phyloP scores from a whole-genome alignment of 2,329 filamentous ascomycete species.

The Talaromyces piceae region DNA sequence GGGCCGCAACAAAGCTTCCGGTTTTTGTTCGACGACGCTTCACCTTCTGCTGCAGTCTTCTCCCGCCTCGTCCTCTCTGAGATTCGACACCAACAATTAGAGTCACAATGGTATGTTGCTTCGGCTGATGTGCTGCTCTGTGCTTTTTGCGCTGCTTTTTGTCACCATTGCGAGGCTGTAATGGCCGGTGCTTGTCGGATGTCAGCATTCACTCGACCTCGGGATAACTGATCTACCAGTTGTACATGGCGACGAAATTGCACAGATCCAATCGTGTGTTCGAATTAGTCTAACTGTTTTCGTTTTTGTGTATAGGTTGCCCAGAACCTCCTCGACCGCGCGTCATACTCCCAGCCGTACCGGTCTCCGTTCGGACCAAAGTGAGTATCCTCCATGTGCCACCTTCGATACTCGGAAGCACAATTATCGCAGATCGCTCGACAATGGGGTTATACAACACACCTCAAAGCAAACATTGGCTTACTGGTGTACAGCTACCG shows the following conservation, averaged over 20 bases:
- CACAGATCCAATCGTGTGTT: neutral
- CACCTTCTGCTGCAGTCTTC: neutral
- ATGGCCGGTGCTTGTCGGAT: constrained; percentile 1
- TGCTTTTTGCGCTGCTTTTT: neutral
- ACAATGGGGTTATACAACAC: neutral
- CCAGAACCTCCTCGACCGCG: constrained; percentile 10
- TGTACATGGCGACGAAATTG: neutral
- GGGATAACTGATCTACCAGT: neutral
- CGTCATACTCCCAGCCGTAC: constrained; percentile 8
- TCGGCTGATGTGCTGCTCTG: neutral
- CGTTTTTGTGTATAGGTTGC: neutral
- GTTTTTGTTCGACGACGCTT: constrained; percentile 10
- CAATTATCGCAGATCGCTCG: neutral
- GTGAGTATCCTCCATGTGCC: constrained; percentile 5
- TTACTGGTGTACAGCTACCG: constrained; percentile 39
- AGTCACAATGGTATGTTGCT: constrained; percentile 9
- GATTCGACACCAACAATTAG: constrained; percentile 1
- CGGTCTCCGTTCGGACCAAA: constrained; percentile 10
- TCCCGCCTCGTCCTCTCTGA: neutral
- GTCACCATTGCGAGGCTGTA: neutral
- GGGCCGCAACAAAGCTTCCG: constrained; percentile 9
- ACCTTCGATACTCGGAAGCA: neutral
- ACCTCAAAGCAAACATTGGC: neutral
- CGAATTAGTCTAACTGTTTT: neutral
- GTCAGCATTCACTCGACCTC: neutral